Percentiles rank a stretch among this genome's conserved stretches.
These are phyloP conservation scores for bread wheat (Triticum aestivum) DNA, from an alignment of 176 grass and related monocot genomes.

Conservation along the genomic window IWGSC_CS_RefSeq_v2.1 NC_057807.1:408668488-408668987, in stretches of 20 bases:
- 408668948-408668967: too few relatives aligned
- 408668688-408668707: conserved; percentile 90
- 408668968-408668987: too few relatives aligned
- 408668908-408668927: too few relatives aligned
- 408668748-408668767: conserved; percentile 98
- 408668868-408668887: too few relatives aligned
- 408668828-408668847: neutral
- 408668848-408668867: too few relatives aligned
- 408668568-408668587: conserved; percentile 20
- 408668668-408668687: conserved; percentile 95
- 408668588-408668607: conserved; percentile 38
- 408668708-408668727: conserved; percentile 80
- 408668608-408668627: conserved; percentile 76
- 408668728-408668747: conserved; percentile 92
- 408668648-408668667: conserved; percentile 89
- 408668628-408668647: conserved; percentile 97
- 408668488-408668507: too few relatives aligned
- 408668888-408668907: too few relatives aligned
- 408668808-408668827: neutral
- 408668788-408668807: neutral
- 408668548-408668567: neutral
- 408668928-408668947: too few relatives aligned
- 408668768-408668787: conserved; percentile 47
- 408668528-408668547: too few relatives aligned
- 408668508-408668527: too few relatives aligned